These are phyloP conservation scores for Trichophyton schoenleinii DNA, from an alignment of 2,329 filamentous ascomycete genomes.

Conservation along the genomic window DNA sequence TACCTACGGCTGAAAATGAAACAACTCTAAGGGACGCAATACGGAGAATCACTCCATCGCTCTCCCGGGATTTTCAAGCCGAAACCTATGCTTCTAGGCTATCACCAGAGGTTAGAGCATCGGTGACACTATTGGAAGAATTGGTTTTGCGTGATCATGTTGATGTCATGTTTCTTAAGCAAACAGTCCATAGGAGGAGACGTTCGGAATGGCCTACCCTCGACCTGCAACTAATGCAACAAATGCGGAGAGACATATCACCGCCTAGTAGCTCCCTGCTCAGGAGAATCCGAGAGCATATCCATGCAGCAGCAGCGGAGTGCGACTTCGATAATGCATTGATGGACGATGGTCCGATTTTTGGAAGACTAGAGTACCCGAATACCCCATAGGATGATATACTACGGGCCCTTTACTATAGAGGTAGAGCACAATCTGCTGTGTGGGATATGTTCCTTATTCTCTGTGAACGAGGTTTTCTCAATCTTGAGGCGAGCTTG, in stretches of 20 bases:
- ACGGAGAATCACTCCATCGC: background rate
- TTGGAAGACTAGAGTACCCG: background rate
- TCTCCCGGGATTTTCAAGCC: background rate
- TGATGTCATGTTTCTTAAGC: background rate
- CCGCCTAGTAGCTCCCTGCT: background rate
- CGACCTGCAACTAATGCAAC: background rate
- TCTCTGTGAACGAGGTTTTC: conserved; percentile 2
- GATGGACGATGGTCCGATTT: background rate
- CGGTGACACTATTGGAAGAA: background rate
- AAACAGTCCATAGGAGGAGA: background rate
- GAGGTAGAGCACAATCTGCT: background rate
- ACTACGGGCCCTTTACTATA: conserved; percentile 1
- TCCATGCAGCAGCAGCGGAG: background rate
- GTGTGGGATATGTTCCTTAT: conserved; percentile 2
- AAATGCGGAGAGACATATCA: background rate
- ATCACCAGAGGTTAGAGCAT: background rate
- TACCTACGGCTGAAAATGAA: background rate
- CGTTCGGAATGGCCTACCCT: background rate
- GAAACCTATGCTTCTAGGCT: background rate
- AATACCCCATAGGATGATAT: background rate
- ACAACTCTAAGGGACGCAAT: background rate
- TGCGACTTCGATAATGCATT: background rate
- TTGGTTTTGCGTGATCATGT: background rate
- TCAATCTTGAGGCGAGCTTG: background rate
- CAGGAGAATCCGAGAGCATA: background rate